Evolutionary conservation across 1,139 yeast species (phyloP), one percentile per base, ranked within the genome.

Genomic region (Suhomyces wounanorum): DNA sequence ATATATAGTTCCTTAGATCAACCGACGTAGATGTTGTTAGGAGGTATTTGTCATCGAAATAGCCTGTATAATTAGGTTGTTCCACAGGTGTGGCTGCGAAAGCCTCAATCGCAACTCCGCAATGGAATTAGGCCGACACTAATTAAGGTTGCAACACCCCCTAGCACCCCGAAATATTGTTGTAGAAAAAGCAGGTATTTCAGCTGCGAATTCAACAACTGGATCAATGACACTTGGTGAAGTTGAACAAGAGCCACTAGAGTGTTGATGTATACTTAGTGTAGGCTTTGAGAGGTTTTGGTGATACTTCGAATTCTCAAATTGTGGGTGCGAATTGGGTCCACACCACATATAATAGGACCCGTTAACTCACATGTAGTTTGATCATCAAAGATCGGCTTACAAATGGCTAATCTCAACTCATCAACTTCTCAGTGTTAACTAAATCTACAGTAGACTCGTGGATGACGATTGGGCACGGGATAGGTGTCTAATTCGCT

Each of bases 1-100:
- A 30, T 30, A 30, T 11, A 30, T 30, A 30, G 33, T 30, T 5
- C 13, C 13, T 7, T 13, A n/a, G 14, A 30, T 9, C 33, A 11
- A 13, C 14, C 14, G 7, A 30, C 11, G 33, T 30, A 9, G 33
- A 30, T 30, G 14, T 11, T 30, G 33, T 11, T 30, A 14, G 40
- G 21, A 26, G 18, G 21, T 16, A 40, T 40, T 40, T 40, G 42
- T 40, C 42, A 40, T 40, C 42, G 33, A 25, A 40, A 23, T 23
- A 23, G 26, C 10, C 30, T 17, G 10, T 26, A 26, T 26, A 26
- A 40, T 26, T 25, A 40, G 13, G 17, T n/a, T 14, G 23, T 40
- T 40, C 42, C 45, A 47, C 45, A 47, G 35, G 45, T 47, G 49
- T 47, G 49, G 49, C 49, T 47, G 45, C 49, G 40, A 42, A 46